Base-by-base conservation (phyloP, 192 early-diverging fungal genomes). In the Backusella parvicylindrica region DNA sequence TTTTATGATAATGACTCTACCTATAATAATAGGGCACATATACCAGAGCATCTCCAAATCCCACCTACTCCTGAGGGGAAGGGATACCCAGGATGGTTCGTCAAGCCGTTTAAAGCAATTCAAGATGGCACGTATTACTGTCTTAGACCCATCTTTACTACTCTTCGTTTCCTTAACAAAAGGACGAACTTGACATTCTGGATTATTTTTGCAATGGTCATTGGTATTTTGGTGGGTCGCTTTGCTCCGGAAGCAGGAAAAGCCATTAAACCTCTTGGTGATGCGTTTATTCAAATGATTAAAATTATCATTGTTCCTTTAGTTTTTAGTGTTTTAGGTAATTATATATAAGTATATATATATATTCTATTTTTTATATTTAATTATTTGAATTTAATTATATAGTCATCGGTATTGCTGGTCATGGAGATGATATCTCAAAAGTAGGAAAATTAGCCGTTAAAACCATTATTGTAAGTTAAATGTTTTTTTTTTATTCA, bases 391-490 rank as follows among this genome's bases (percentile, higher is more conserved):
- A 47, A 47, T 47, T n/a, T 47, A n/a, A 47, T 47, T 21, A 15
- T 47, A 6, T 6, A 6, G 87, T 92, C 35, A 88, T 89, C 50
- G 92, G 89, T 53, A 92, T 92, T 76, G 90, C 91, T 12, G 72
- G 89, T 31, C 91, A 93, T 68, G 84, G 82, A 28, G 87, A 90
- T 73, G 88, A 92, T 75, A 75, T 91, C 31, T 69, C 65, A 12
- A 72, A 79, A 65, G 79, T 93, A 38, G 91, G 90, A 37, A 81
- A 85, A 7, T 75, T 93, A 15, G 91, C 87, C 18, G 7, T 92
- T 74, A 92, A 93, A 80, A 82, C 89, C 2, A 85, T 93, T 35
- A 75, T 86, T 38, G 72, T 74, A 74, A 74, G 71, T 64, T n/a
- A 6, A 37, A 33, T 6, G 9, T 11, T 63, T 72, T 23, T 41